A percentile compares a stretch with the other conserved stretches of the same genome.
These are phyloP conservation scores for Bruguiera gymnorhiza DNA, from an alignment of 345 rosid species.

Conservation along the genomic window DNA sequence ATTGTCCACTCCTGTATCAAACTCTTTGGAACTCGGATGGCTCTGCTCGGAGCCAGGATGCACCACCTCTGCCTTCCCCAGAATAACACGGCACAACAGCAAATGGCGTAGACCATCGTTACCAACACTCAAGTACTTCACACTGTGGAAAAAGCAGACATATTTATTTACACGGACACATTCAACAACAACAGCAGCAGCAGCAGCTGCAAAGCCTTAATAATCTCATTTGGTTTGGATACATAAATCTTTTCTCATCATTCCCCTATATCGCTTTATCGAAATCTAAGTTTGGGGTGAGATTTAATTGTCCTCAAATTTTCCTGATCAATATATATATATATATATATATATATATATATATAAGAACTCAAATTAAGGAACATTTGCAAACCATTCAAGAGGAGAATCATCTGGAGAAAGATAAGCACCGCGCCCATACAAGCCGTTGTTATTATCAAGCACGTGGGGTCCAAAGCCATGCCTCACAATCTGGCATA, in stretches of 20 bases:
- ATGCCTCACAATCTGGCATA: constrained; percentile 41
- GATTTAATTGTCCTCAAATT: too few relatives aligned
- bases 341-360: background rate
- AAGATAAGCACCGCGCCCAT: constrained; percentile 61
- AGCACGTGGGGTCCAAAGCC: constrained; percentile 48
- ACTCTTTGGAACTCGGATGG: constrained; percentile 59
- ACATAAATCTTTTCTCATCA: too few relatives aligned
- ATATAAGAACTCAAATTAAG: background rate
- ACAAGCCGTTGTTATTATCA: constrained; percentile 35
- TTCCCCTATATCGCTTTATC: too few relatives aligned
- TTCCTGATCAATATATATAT: background rate
- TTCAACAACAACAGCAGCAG: too few relatives aligned
- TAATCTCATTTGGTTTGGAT: too few relatives aligned
- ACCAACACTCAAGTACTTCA: constrained; percentile 41
- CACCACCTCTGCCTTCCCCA: constrained; percentile 68
- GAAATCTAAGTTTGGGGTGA: too few relatives aligned
- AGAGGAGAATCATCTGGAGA: constrained; percentile 55
- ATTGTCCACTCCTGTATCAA: constrained; percentile 67
- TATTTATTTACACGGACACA: background rate
- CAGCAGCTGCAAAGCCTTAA: too few relatives aligned
- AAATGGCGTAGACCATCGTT: constrained; percentile 60
- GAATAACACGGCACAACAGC: constrained; percentile 61
- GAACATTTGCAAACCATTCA: constrained; percentile 45
- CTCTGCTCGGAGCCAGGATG: constrained; percentile 45
- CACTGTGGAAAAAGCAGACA: constrained; percentile 27